Evolutionary conservation across 495 filamentous ascomycete species (phyloP).

Genomic region (Ramalina peruviana): DNA sequence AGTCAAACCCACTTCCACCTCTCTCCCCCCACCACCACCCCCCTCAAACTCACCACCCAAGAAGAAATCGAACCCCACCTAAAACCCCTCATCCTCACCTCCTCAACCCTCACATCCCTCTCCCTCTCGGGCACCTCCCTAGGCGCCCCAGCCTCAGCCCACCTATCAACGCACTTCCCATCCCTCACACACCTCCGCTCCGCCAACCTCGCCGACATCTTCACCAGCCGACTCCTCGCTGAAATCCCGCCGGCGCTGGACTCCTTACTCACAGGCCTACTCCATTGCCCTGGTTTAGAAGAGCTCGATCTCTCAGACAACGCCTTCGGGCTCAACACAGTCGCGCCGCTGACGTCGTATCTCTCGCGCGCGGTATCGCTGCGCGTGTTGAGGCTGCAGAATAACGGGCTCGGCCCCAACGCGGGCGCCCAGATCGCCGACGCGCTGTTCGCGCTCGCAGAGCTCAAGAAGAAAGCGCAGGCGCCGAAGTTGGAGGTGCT

Average conservation of each 20-base stretch:
- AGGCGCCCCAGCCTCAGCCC: conserved; percentile 69
- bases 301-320: conserved; percentile 96
- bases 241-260: conserved; percentile 87
- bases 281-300: conserved; percentile 67
- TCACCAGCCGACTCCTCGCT: conserved; percentile 82
- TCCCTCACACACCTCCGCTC: conserved; percentile 65
- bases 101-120: conserved; percentile 62
- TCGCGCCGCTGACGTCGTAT: conserved; percentile 72
- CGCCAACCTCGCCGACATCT: conserved; percentile 91
- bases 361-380: conserved; percentile 73
- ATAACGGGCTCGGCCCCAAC: conserved; percentile 90
- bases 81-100: conserved; percentile 50
- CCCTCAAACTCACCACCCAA: conserved; percentile 78
- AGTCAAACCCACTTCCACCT: conserved; percentile 51
- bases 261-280: conserved; percentile 69
- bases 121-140: conserved; percentile 79
- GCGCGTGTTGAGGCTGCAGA: conserved; percentile 85
- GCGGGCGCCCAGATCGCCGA: conserved; percentile 80
- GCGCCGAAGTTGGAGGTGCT: conserved; percentile 80
- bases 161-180: conserved; percentile 61
- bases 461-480: conserved; percentile 51
- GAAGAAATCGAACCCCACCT: conserved; percentile 80
- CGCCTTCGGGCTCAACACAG: conserved; percentile 88
- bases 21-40: conserved; percentile 67
- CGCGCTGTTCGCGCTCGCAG: conserved; percentile 57